These are phyloP conservation scores for Heracleum sosnowskyi DNA, from an alignment of 129 eudicot genomes.

Conservation along the genomic window DNA sequence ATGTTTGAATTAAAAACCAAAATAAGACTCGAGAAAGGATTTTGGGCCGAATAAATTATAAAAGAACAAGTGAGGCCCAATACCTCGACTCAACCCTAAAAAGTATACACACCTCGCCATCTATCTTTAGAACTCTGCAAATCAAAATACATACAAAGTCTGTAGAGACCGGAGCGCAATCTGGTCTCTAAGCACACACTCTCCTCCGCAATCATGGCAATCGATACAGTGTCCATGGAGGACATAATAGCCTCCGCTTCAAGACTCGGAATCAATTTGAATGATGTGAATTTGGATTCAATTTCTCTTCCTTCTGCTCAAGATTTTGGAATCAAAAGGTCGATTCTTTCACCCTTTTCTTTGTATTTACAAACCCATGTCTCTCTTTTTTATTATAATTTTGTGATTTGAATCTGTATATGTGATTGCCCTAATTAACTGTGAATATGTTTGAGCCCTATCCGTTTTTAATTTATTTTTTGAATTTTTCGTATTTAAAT, in stretches of 20 bases:
- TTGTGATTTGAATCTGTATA: not conserved
- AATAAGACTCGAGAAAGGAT: no score
- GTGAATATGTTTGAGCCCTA: no score
- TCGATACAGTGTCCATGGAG: conserved; percentile 45
- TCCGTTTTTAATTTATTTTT: no score
- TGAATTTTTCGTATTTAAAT: no score
- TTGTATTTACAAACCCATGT: not conserved
- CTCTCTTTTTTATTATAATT: no score
- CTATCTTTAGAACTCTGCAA: not conserved
- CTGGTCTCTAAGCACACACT: conserved; percentile 1
- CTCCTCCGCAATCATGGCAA: conserved; percentile 30
- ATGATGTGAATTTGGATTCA: conserved; percentile 37
- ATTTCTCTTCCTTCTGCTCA: conserved; percentile 65
- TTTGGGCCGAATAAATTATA: not conserved
- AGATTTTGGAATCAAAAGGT: conserved; percentile 63
- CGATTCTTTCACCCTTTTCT: not conserved
- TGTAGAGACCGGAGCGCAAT: not conserved
- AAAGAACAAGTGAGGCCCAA: not conserved
- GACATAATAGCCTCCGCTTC: conserved; percentile 41
- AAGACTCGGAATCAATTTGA: conserved; percentile 31
- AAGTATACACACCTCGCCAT: not conserved
- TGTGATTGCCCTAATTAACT: not conserved
- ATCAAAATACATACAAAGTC: not conserved
- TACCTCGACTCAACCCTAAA: not conserved
- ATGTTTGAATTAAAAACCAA: no score